Evolutionary conservation across 2,329 filamentous ascomycete species (phyloP), one percentile per base, ranked within the genome.

Genomic region (Fusarium siculi): DNA sequence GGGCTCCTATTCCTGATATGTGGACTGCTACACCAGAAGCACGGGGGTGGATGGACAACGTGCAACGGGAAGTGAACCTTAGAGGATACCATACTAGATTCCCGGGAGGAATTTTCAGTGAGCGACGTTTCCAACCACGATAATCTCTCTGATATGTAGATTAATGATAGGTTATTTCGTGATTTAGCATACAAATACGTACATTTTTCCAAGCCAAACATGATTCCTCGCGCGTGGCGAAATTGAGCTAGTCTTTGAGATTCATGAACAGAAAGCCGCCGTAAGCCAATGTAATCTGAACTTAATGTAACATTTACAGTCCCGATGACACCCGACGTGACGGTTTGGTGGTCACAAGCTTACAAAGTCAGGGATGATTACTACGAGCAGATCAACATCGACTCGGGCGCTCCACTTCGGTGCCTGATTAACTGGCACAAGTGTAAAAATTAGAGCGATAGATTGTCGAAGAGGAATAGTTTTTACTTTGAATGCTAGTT

Each of bases 311-410:
- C 19, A 49, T 12, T 49, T 6, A 30, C 4, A n/a, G 28, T 21
- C 46, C n/a, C 15, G n/a, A 3, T 2, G 9, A n/a, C 6, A 9
- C 2, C 18, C 4, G 19, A 2, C 15, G 10, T 5, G 15, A 9
- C 1, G 4, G 3, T 6, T 4, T 16, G 6, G 1, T 10, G 10
- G 19, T 5, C 2, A 2, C 11, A 6, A 9, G 11, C 9, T 8
- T 15, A 4, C 11, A 4, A 7, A 2, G 6, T 30, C 1, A 8
- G 18, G 7, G 3, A n/a, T 1, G 16, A 9, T 4, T 8, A 5
- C 3, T 4, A 30, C 2, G 15, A 6, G 15, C 6, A 8, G 32
- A 34, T 18, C 21, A 7, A 23, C 5, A 0, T 18, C 21, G 4
- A 32, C 28, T 32, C 7, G 11, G 15, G 30, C 21, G n/a, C 7